Conservation (phyloP, 2,329 filamentous ascomycete species). For the Corniculantispora saksenae region DNA sequence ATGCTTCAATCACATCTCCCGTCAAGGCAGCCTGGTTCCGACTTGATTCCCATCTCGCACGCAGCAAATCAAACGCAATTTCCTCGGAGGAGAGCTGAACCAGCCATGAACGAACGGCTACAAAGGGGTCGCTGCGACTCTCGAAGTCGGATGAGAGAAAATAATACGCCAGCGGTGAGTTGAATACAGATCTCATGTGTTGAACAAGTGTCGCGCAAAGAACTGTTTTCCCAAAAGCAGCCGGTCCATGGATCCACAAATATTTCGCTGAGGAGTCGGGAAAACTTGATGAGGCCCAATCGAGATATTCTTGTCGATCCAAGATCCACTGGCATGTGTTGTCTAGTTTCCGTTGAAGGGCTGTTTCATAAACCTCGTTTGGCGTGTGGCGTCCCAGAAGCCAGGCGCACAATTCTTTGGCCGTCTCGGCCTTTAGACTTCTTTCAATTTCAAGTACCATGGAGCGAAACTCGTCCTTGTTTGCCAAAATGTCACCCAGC, state of each 20-base stretch:
- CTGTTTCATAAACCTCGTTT: slow-evolving; percentile 25
- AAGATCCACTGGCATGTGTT: slow-evolving; percentile 32
- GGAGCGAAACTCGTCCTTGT: neutral
- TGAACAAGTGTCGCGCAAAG: slow-evolving; percentile 32
- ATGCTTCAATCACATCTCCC: neutral
- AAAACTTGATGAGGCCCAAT: neutral
- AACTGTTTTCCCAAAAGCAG: slow-evolving; percentile 37
- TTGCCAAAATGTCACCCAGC: neutral
- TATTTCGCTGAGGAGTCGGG: slow-evolving; percentile 17
- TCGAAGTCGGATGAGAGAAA: slow-evolving; percentile 35
- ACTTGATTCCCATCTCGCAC: neutral
- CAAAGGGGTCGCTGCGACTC: slow-evolving; percentile 28
- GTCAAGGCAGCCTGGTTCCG: neutral
- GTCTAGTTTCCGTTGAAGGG: slow-evolving; percentile 22
- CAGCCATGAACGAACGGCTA: slow-evolving; percentile 34
- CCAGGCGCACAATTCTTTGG: slow-evolving; percentile 23
- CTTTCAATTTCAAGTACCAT: neutral
- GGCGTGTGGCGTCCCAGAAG: slow-evolving; percentile 16
- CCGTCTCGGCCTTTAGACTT: neutral
- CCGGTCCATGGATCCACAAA: slow-evolving; percentile 34
- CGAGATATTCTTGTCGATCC: neutral
- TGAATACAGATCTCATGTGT: slow-evolving; percentile 14
- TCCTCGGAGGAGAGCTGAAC: slow-evolving; percentile 23
- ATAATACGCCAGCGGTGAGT: slow-evolving; percentile 28
- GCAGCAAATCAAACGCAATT: slow-evolving; percentile 19